Conservation (phyloP, 208 protist genomes). For the Spongospora subterranea region DNA sequence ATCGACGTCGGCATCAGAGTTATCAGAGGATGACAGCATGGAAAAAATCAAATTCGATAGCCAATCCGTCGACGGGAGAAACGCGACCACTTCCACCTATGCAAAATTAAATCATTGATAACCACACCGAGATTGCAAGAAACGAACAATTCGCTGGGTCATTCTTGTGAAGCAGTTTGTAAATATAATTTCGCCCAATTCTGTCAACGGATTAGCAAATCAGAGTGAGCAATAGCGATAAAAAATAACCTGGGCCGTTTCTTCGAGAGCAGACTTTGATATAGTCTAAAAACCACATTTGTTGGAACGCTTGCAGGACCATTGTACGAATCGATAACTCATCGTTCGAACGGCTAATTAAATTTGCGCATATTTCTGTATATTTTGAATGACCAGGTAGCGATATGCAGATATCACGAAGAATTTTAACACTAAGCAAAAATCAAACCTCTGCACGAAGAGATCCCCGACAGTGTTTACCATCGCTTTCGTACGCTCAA, state of each 20-base stretch:
- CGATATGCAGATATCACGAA: background rate
- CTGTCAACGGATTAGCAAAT: background rate
- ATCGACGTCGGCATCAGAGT: background rate
- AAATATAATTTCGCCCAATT: background rate
- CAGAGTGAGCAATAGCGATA: background rate
- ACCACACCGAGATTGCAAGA: background rate
- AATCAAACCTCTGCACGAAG: background rate
- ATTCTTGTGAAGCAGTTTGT: background rate
- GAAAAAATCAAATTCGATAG: background rate
- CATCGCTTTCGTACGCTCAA: constrained; percentile 48
- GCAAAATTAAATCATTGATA: background rate
- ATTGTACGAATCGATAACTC: background rate
- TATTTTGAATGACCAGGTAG: constrained; percentile 30
- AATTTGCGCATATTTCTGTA: background rate
- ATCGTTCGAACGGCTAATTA: background rate
- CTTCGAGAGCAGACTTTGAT: background rate
- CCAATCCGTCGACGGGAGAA: constrained; percentile 9
- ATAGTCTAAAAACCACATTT: constrained; percentile 19
- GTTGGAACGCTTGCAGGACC: constrained; percentile 9
- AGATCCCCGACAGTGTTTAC: background rate
- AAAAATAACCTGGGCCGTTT: background rate
- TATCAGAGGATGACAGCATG: background rate
- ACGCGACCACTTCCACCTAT: constrained; percentile 25
- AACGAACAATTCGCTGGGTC: background rate
- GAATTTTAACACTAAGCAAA: constrained; percentile 25